Evolutionary conservation across 495 filamentous ascomycete genomes (phyloP), one percentile per base, ranked within the genome.

Genomic region (Apodospora peruviana): DNA sequence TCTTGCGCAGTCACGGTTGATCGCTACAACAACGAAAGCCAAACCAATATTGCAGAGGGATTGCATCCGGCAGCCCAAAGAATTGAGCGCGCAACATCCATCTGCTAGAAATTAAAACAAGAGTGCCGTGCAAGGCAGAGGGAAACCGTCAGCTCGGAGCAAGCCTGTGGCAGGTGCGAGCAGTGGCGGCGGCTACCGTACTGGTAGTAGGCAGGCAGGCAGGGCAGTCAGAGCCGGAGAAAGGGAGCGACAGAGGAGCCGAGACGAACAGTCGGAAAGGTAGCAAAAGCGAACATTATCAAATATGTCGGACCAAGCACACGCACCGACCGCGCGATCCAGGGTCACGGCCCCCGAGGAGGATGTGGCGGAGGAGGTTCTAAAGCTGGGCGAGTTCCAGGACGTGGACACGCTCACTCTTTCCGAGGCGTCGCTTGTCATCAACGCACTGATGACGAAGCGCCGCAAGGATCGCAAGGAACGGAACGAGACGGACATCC

Each of bases 381-480:
- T 96, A 47, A 83, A 81, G 58, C 87, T 98, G 22, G 93, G 93
- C 67, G 91, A 96, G 57, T 95, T 97, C 69, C 79, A 90, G 55
- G 75, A 88, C 61, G 88, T 90, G 29, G 88, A 90, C 55, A 87
- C 87, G 2, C 76, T 98, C 45, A 91, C 88, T 25, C 74, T 96
- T 24, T 90, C 86, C 11, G 93, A 96, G 62, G 91, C 91, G n/a
- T 79, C 88, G 50, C 78, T 95, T 29, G 83, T 96, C 55, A 88
- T 97, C 54, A 88, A 88, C 61, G 90, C 88, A 40, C 82, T 96
- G 22, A 77, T 94, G 45, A 76, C 86, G 35, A 87, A 85, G 65
- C 76, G 86, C n/a, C 71, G 73, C 48, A 76, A 78, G 47, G 78
- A 81, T 52, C 72, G 75, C 50, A 83, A 81, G 64, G 78, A 82